Conservation (phyloP, 1,284 basidiomycete genomes). For the Moniliella sp. region DNA sequence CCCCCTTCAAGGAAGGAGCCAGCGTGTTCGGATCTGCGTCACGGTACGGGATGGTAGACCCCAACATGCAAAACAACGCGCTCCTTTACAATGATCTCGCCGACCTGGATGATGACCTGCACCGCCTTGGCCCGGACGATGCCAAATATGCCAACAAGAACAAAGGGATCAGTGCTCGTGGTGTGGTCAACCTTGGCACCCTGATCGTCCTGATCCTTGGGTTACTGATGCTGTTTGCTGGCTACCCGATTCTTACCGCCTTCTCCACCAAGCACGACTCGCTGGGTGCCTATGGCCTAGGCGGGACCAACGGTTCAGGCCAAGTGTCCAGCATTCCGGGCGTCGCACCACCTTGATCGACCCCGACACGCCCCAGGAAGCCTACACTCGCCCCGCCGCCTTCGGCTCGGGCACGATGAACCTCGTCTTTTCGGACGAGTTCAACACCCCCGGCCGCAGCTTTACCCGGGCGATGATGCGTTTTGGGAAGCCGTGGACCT, state of each 20-base stretch:
- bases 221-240: conserved; percentile 1
- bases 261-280: neutral
- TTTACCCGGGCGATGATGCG: conserved; percentile 28
- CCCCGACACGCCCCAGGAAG: conserved; percentile 13
- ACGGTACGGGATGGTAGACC: no score
- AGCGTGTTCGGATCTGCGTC: no score
- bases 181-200: conserved; percentile 1
- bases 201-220: conserved; percentile 1
- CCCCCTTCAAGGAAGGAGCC: no score
- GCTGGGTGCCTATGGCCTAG: conserved; percentile 1
- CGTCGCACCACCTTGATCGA: conserved; percentile 12
- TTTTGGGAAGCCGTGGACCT: conserved; percentile 33
- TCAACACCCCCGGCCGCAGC: conserved; percentile 15
- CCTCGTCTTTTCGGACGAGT: conserved; percentile 27
- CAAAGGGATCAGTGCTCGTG: no score
- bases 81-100: no score
- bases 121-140: neutral
- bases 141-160: no score
- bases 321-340: conserved; percentile 4
- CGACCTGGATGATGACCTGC: neutral
- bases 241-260: conserved; percentile 1
- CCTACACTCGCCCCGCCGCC: conserved; percentile 4
- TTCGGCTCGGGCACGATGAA: conserved; percentile 4
- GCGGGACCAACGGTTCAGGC: conserved; percentile 31
- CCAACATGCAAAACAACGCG: no score